Evolutionary conservation across 2,329 filamentous ascomycete genomes (phyloP), one percentile per base, ranked within the genome.

Genomic region (Thelonectria olida): DNA sequence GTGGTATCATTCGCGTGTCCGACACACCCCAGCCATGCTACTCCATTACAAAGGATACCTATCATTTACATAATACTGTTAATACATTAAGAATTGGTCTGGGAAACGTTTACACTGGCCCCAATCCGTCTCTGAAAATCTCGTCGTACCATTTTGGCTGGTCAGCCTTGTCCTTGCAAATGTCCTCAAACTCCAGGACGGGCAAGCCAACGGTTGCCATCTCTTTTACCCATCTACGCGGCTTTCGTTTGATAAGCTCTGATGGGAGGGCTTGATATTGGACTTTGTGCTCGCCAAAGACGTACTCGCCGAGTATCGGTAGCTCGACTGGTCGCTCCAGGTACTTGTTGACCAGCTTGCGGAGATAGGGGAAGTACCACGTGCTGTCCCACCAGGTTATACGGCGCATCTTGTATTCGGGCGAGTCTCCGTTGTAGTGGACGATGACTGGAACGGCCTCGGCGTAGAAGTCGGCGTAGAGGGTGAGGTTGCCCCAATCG

Each of bases 381-480:
- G 54, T 69, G 2, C 27, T 38, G 31, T 62, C 50, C 63, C 65
- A 65, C 66, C 63, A 67, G 2, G 42, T 23, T 7, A 41, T 38
- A 2, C 53, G 53, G 0, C 66, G 59, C 0, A 50, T 52, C 36
- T 70, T 68, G 0, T 55, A n/a, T n/a, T n/a, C n/a, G n/a, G n/a
- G 55, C 1, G 54, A 60, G 8, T 68, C 57, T 0, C 65, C 65
- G 7, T 70, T 70, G 47, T 67, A 62, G 5, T 70, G 67, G 0
- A 70, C n/a, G 0, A 63, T 61, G 0, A 63, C 68, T 0, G 67
- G 67, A 20, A 69, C 55, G 1, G 67, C 54, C 1, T 49, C 44
- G 1, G 65, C 64, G 52, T 36, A 69, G n/a, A 65, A 69, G 5
- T 69, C 67, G 1, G 22, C 61, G 5, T 66, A 69, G 0, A 69